Evolutionary conservation across 345 rosid genomes (phyloP), one percentile per base, ranked within the genome.

Genomic region (Murraya koenigii): DNA sequence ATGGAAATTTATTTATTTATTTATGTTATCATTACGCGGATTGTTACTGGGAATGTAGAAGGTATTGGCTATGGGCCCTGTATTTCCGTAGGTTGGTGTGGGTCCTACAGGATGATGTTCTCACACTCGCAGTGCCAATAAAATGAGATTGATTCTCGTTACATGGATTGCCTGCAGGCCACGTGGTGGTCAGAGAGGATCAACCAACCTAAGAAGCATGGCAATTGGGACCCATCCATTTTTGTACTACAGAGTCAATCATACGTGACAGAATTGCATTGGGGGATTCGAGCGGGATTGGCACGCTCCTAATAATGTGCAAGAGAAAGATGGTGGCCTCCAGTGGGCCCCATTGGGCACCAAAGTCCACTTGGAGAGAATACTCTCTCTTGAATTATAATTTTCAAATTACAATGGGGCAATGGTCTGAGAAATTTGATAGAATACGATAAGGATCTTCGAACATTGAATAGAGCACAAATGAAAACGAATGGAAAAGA

Each of bases 191-290:
- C 60, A 13, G 36, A 54, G 41, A 55, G 77, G 64, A 76, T 77
- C 77, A 71, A 76, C 80, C 77, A 71, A 59, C 77, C 23, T 49
- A 3, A 8, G 54, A 64, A 41, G 13, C 17, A 2, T 32, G 39
- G 30, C 6, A 44, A 44, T 25, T 15, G 20, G 19, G 68, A 35
- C 64, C 6, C 0, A 22, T 13, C 0, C 0, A 6, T 28, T 58
- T 4, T 36, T 28, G 25, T 25, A 1, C 11, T 25, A 1, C 11
- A 17, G 6, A 2, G 49, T 44, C 49, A 7, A 13, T 39, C 3
- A 19, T 15, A 67, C 59, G 62, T 60, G 82, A 69, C 55, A 25
- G 6, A 25, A 23, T 0, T 13, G 60, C n/a, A 75, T 36, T 61
- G 71, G 60, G 25, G 14, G 32, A 64, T 1, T 23, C 25, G 52